These are phyloP conservation scores for Penicillium crustosum DNA, from an alignment of 2,329 filamentous ascomycete species.

Conservation along the genomic window DNA sequence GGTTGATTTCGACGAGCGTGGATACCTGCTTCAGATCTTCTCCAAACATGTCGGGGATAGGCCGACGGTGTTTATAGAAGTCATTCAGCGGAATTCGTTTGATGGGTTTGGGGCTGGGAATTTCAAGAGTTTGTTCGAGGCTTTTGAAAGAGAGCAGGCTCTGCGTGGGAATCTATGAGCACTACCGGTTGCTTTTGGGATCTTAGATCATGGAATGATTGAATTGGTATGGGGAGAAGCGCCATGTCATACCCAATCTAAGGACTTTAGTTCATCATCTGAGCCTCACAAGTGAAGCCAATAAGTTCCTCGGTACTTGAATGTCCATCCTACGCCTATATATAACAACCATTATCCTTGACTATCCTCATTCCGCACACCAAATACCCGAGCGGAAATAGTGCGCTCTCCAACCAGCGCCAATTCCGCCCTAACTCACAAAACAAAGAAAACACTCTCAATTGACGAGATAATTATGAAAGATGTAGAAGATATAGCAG, in stretches of 20 bases:
- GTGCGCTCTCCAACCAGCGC: not conserved
- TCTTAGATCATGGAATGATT: not conserved
- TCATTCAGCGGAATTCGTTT: conserved; percentile 85
- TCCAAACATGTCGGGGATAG: conserved; percentile 84
- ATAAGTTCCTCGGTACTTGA: not conserved
- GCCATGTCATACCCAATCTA: not conserved
- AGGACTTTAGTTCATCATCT: not conserved
- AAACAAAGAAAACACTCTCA: not conserved
- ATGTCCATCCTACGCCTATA: not conserved
- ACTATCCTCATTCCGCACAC: conserved; percentile 3
- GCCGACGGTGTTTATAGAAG: conserved; percentile 92
- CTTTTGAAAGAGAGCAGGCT: conserved; percentile 86
- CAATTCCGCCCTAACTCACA: not conserved
- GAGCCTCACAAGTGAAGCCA: not conserved
- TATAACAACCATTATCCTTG: not conserved
- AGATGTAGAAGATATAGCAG: no score
- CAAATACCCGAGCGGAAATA: conserved; percentile 6
- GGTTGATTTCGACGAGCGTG: conserved; percentile 88
- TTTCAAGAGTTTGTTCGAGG: conserved; percentile 89
- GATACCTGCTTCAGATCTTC: conserved; percentile 73
- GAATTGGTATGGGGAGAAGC: not conserved
- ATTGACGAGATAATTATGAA: not conserved
- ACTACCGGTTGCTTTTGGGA: not conserved
- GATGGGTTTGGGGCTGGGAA: conserved; percentile 89
- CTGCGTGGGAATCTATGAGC: conserved; percentile 71